Conservation (phyloP, 1,284 basidiomycete species). For the Cryptococcus hybrid region DNA sequence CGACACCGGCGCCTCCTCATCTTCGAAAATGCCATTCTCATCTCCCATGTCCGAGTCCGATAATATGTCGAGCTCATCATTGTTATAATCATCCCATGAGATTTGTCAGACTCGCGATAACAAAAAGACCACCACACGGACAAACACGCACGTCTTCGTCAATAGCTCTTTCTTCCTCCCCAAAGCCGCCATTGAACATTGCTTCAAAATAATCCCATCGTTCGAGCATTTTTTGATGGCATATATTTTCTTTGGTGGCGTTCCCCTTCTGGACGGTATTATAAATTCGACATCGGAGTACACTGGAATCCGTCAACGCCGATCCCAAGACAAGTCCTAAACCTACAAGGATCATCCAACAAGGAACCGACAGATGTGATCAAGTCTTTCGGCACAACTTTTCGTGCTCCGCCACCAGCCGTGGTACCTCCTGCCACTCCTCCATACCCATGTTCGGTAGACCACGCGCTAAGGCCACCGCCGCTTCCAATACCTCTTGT, state of each 20-base stretch:
- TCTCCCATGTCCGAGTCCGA: conserved; percentile 50
- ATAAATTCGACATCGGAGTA: conserved; percentile 82
- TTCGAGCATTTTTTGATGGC: conserved; percentile 66
- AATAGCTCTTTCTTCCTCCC: conserved; percentile 31
- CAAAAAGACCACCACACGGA: neutral
- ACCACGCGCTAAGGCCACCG: conserved; percentile 40
- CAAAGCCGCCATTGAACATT: conserved; percentile 48
- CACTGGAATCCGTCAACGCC: conserved; percentile 40
- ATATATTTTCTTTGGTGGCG: conserved; percentile 30
- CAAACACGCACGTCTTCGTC: conserved; percentile 20
- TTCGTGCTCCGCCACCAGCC: conserved; percentile 39
- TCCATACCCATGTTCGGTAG: conserved; percentile 36
- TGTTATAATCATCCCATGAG: conserved; percentile 2
- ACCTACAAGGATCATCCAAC: conserved; percentile 63
- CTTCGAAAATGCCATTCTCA: neutral
- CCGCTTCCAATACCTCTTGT: conserved; percentile 28
- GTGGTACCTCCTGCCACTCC: conserved; percentile 42
- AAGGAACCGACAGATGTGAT: conserved; percentile 64
- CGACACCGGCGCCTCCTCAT: neutral
- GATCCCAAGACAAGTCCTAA: too few species aligned
- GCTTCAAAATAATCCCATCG: conserved; percentile 70
- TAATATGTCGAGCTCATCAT: conserved; percentile 32
- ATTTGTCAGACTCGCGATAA: neutral
- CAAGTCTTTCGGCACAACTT: conserved; percentile 42
- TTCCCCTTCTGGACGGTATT: conserved; percentile 38